A percentile compares a stretch with the other conserved stretches of the same genome.
Conservation (phyloP, 148 eudicot genomes). For the Nyssa sinensis region DNA sequence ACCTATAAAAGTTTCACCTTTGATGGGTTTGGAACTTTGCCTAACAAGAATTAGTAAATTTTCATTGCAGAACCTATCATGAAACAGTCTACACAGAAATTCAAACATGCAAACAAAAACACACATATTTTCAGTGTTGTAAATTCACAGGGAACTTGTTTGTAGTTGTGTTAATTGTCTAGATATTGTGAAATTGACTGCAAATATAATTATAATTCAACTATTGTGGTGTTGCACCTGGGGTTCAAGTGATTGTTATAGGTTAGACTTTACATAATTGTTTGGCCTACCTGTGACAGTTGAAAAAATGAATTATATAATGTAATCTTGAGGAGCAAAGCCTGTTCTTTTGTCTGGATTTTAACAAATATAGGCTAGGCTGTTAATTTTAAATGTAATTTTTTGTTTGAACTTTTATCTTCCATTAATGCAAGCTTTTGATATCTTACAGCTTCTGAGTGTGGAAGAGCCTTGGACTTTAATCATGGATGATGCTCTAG, state of each 20-base stretch:
- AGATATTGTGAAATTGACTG: not conserved
- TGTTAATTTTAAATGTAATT: not conserved
- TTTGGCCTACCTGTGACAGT: not conserved
- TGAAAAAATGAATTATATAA: not conserved
- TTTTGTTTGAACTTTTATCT: not conserved
- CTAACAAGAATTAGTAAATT: not conserved
- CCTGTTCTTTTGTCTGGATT: not conserved
- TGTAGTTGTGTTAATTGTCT: not conserved
- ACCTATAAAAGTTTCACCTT: not conserved
- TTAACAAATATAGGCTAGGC: too few relatives aligned
- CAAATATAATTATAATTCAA: not conserved
- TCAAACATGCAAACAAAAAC: not conserved
- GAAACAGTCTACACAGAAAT: not conserved
- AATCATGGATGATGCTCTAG: conserved; percentile 81
- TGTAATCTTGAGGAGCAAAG: not conserved
- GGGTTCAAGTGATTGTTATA: not conserved
- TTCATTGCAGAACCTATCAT: not conserved
- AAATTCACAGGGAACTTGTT: not conserved
- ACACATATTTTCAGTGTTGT: not conserved
- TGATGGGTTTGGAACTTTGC: not conserved
- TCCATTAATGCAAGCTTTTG: not conserved
- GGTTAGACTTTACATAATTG: not conserved
- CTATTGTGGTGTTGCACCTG: not conserved
- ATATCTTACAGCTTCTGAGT: conserved; percentile 55
- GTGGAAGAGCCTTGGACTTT: conserved; percentile 88